phyloP scores from a whole-genome alignment of 2,329 filamentous ascomycete genomes.

The Periconia macrospinosa region DNA sequence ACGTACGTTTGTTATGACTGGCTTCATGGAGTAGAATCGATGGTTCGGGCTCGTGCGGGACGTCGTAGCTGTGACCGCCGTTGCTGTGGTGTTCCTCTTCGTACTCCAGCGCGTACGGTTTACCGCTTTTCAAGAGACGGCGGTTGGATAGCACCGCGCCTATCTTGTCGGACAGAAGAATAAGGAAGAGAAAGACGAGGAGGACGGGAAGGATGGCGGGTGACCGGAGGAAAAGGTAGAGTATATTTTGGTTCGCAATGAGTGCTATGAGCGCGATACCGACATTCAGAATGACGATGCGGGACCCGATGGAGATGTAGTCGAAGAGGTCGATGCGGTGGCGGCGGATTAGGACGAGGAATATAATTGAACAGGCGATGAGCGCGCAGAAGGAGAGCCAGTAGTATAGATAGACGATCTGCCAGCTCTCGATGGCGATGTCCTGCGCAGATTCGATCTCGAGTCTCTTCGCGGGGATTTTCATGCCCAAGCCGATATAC shows the following conservation, averaged over 20 bases:
- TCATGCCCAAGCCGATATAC: constrained; percentile 38
- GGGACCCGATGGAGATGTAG: constrained; percentile 38
- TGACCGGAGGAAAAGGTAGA: constrained; percentile 31
- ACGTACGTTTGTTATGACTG: no score
- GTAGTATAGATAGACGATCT: constrained; percentile 42
- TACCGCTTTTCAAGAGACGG: constrained; percentile 30
- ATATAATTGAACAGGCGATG: constrained; percentile 39
- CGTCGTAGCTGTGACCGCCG: constrained; percentile 16
- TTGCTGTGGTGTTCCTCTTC: constrained; percentile 29
- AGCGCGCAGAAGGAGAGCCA: constrained; percentile 42
- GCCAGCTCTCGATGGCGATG: constrained; percentile 33
- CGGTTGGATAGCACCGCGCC: constrained; percentile 33
- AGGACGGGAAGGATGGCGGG: constrained; percentile 40
- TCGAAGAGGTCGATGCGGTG: constrained; percentile 46
- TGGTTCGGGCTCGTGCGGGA: constrained; percentile 14
- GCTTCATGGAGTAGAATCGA: not conserved
- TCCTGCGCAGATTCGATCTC: constrained; percentile 24
- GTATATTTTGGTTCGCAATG: constrained; percentile 20
- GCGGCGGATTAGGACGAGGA: constrained; percentile 44
- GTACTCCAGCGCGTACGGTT: constrained; percentile 32
- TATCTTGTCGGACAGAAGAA: constrained; percentile 34
- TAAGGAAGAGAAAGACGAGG: constrained; percentile 38
- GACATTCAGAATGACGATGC: constrained; percentile 27
- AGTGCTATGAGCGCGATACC: constrained; percentile 35
- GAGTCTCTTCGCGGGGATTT: constrained; percentile 32